Base-by-base conservation (phyloP, 495 filamentous ascomycete species). In the Podospora pseudopauciseta region DNA sequence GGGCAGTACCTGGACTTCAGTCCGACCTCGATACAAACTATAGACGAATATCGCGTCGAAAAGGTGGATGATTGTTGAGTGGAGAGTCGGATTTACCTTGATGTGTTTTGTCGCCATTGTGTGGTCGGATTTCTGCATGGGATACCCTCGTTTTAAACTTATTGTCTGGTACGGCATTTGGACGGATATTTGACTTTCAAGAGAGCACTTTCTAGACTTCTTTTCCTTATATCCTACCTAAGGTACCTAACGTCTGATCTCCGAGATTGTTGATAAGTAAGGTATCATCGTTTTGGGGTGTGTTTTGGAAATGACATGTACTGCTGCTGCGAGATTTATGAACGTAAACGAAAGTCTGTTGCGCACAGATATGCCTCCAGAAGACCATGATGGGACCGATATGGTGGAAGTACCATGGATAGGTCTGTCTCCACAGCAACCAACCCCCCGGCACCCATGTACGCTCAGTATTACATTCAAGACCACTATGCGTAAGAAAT, bases 21-120 rank as follows among this genome's bases (percentile, higher is more conserved):
- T 3, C 5, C 68, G 15, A 68, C 56, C 1, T 68, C 72, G 20
- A 13, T 72, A 15, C 70, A 71, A 57, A 73, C 65, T 26, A 67
- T 76, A 18, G 74, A 76, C 34, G 72, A 70, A 20, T 73, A 69
- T 19, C 65, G 70, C n/a, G 44, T 76, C 18, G 74, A 76, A 57
- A 67, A 59, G 57, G 70, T 67, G 6, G 67, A 66, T 18, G 70
- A 68, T 18, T 64, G 34, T 44, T 65, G 62, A 65, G 11, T 32
- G 19, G 18, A 5, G 26, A 23, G 7, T 49, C 54, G 57, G 23
- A 11, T 56, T 65, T 20, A 5, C 6, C 57, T 65, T 65, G 5
- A 57, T 57, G 23, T 65, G 23, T 5, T 57, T 30, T 13, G n/a
- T 57, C 32, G 3, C 15, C 39, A 49, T 49, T 27, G 5, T 4